phyloP scores from a whole-genome alignment of 1,284 basidiomycete genomes.

The Papiliotrema terrestris region DNA sequence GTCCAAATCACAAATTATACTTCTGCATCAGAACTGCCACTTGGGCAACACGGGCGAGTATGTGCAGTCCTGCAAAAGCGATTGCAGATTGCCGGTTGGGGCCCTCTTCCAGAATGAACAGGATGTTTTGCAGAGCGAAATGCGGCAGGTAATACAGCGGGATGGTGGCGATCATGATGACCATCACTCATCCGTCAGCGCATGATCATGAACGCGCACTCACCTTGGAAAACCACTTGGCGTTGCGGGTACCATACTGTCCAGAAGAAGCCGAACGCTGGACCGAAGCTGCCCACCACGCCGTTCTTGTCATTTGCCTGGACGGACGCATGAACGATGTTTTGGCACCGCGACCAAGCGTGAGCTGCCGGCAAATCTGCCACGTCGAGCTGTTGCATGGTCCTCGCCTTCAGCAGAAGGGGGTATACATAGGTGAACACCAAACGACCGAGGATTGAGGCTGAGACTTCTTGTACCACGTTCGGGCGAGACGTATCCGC shows the following conservation, averaged over 20 bases:
- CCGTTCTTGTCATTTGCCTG: constrained; percentile 13
- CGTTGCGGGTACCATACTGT: constrained; percentile 23
- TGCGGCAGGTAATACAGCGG: constrained; percentile 1
- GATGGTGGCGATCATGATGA: constrained; percentile 9
- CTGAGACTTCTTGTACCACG: constrained; percentile 31
- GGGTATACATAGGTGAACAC: constrained; percentile 75
- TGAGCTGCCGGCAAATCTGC: constrained; percentile 74
- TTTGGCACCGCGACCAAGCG: constrained; percentile 54
- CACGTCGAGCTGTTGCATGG: constrained; percentile 67
- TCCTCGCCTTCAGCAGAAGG: constrained; percentile 71
- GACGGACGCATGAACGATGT: constrained; percentile 21
- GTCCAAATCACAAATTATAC: constrained; percentile 13
- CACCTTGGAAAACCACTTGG: constrained; percentile 9
- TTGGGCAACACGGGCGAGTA: constrained; percentile 10
- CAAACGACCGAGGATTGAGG: constrained; percentile 58
- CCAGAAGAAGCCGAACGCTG: constrained; percentile 17
- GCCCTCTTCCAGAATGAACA: no score
- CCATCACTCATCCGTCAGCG: constrained; percentile 6
- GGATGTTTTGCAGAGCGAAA: no score
- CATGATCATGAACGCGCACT: not conserved
- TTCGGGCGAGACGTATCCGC: constrained; percentile 11
- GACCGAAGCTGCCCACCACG: constrained; percentile 10
- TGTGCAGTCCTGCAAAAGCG: not conserved
- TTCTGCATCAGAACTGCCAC: constrained; percentile 13
- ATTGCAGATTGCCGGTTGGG: no score